Percentiles rank a stretch among this genome's conserved stretches.
Conservation (phyloP, 1,284 basidiomycete genomes). For the Ceratobasidium sp. region DNA sequence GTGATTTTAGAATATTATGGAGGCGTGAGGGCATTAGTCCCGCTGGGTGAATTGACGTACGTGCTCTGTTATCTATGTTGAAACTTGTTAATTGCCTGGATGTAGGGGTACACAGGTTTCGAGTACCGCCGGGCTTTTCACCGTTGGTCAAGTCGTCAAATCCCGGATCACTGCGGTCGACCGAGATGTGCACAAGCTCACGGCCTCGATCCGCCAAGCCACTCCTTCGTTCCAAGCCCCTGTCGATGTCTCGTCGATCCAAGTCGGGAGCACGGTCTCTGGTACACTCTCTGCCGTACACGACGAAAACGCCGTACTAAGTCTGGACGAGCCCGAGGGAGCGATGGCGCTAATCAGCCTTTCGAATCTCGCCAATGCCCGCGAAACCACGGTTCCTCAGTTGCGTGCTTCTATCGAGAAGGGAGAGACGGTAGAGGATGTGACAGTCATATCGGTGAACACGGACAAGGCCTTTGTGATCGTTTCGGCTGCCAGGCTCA, state of each 20-base stretch:
- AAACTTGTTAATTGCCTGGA: not conserved
- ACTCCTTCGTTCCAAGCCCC: conserved; percentile 66
- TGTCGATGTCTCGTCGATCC: conserved; percentile 76
- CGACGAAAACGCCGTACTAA: conserved; percentile 84
- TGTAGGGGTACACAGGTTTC: conserved; percentile 73
- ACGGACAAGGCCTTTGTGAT: conserved; percentile 89
- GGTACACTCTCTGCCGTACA: conserved; percentile 84
- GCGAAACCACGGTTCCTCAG: conserved; percentile 76
- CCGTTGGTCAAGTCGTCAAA: conserved; percentile 86
- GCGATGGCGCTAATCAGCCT: conserved; percentile 88
- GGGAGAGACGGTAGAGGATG: conserved; percentile 80
- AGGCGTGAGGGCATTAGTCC: conserved; percentile 87
- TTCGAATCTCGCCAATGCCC: conserved; percentile 88
- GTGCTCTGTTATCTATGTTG: conserved; percentile 49
- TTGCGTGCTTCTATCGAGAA: conserved; percentile 75
- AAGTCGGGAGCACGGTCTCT: conserved; percentile 80
- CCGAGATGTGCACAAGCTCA: conserved; percentile 72
- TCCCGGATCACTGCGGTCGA: conserved; percentile 87
- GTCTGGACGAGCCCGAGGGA: conserved; percentile 73
- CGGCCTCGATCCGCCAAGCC: conserved; percentile 91
- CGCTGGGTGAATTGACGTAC: conserved; percentile 84
- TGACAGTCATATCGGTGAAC: conserved; percentile 93
- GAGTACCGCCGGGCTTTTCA: conserved; percentile 78
- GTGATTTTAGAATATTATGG: conserved; percentile 93
- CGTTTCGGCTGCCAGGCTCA: conserved; percentile 70